phyloP scores from a whole-genome alignment of 2,329 filamentous ascomycete genomes.

The Colletotrichum sp. region DNA sequence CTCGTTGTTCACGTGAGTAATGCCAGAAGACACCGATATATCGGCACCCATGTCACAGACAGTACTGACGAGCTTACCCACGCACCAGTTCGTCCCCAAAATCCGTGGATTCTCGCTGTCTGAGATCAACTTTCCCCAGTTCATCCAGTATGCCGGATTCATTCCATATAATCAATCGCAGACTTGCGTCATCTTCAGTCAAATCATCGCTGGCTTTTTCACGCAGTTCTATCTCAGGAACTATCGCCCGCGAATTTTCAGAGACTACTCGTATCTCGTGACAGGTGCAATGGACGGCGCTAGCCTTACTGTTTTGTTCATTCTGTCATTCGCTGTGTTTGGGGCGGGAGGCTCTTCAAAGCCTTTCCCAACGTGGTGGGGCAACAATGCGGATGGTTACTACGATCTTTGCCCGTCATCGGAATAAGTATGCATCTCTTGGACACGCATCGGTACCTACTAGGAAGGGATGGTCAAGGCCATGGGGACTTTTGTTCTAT shows the following conservation, averaged over 20 bases:
- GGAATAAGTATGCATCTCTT: not conserved
- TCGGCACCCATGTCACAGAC: not conserved
- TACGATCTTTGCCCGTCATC: slow-evolving; percentile 50
- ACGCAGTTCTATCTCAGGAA: slow-evolving; percentile 58
- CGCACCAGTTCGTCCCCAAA: slow-evolving; percentile 48
- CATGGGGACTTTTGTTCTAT: not conserved
- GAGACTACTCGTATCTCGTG: slow-evolving; percentile 57
- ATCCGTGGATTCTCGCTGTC: slow-evolving; percentile 43
- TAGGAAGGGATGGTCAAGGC: not conserved
- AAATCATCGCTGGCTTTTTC: slow-evolving; percentile 49
- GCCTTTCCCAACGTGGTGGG: slow-evolving; percentile 60
- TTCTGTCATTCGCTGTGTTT: slow-evolving; percentile 61
- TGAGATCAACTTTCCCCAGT: slow-evolving; percentile 57
- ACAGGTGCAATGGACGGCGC: slow-evolving; percentile 59
- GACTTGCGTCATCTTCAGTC: slow-evolving; percentile 58
- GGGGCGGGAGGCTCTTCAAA: slow-evolving; percentile 49
- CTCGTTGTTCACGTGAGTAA: slow-evolving; percentile 42
- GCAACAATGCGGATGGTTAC: slow-evolving; percentile 53
- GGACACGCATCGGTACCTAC: not conserved
- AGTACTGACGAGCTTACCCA: not conserved
- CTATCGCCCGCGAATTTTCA: slow-evolving; percentile 55
- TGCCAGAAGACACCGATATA: not conserved
- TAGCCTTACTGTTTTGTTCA: slow-evolving; percentile 51
- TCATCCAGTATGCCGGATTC: slow-evolving; percentile 59
- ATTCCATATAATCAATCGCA: slow-evolving; percentile 61